Percentiles rank a stretch among this genome's conserved stretches.
Conservation (phyloP, 495 filamentous ascomycete species). For the Aspergillus mulundensis region DNA sequence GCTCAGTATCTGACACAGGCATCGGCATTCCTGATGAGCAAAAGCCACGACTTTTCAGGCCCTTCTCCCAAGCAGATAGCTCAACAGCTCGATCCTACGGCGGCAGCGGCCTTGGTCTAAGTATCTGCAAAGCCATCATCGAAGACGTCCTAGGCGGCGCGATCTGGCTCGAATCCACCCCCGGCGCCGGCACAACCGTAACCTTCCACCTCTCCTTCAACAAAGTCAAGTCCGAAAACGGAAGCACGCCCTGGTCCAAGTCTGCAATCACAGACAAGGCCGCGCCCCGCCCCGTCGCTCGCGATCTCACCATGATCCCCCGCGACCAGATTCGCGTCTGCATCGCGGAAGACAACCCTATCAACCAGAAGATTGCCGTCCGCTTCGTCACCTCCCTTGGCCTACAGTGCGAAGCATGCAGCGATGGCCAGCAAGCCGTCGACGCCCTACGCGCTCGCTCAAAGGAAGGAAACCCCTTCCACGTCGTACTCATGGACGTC, state of each 20-base stretch:
- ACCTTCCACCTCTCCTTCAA: constrained; percentile 80
- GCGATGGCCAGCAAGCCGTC: constrained; percentile 79
- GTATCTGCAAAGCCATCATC: constrained; percentile 92
- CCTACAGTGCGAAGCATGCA: constrained; percentile 77
- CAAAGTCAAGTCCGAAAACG: constrained; percentile 64
- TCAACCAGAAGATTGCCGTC: constrained; percentile 88
- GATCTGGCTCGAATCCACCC: constrained; percentile 74
- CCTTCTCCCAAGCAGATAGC: constrained; percentile 86
- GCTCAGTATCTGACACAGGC: constrained; percentile 85
- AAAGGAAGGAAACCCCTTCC: constrained; percentile 60
- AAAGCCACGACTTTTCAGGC: constrained; percentile 77
- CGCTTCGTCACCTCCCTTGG: constrained; percentile 82
- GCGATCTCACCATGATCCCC: constrained; percentile 65
- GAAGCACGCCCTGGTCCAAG: constrained; percentile 48
- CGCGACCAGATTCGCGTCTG: constrained; percentile 76
- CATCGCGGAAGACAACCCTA: constrained; percentile 88
- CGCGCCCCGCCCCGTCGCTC: constrained; percentile 28
- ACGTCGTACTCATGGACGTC: constrained; percentile 87
- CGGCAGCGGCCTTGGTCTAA: constrained; percentile 83
- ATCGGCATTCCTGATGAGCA: constrained; percentile 84
- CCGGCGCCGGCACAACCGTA: constrained; percentile 76
- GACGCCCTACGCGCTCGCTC: constrained; percentile 74
- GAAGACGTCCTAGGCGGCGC: constrained; percentile 83
- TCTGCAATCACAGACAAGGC: constrained; percentile 25
- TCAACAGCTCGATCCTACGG: constrained; percentile 85